Conservation (phyloP, 2,329 filamentous ascomycete species). For the Aspergillus floridensis region DNA sequence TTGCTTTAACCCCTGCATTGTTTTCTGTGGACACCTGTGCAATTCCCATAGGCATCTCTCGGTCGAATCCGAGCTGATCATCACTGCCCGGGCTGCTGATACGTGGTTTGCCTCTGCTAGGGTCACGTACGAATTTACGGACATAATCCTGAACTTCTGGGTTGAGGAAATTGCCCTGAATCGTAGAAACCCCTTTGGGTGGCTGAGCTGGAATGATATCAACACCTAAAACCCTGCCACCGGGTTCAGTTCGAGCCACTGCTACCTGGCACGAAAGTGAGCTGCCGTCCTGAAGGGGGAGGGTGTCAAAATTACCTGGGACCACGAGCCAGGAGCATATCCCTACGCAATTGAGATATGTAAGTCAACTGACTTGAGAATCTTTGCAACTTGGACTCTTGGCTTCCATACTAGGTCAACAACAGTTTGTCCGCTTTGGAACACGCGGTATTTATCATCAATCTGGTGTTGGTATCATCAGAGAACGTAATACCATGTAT, state of each 20-base stretch:
- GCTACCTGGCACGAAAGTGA: constrained; percentile 63
- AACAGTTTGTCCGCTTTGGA: constrained; percentile 76
- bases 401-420: constrained; percentile 69
- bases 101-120: constrained; percentile 56
- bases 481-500: not conserved
- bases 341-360: constrained; percentile 29
- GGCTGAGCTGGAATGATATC: constrained; percentile 92
- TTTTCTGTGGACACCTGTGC: not conserved
- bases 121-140: constrained; percentile 69
- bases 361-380: constrained; percentile 6
- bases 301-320: constrained; percentile 42
- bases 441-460: constrained; percentile 75
- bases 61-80: not conserved
- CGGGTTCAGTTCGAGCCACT: constrained; percentile 69
- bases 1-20: not conserved
- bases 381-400: not conserved
- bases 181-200: constrained; percentile 84
- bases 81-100: constrained; percentile 13
- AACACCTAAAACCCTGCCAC: constrained; percentile 81
- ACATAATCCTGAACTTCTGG: constrained; percentile 71
- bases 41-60: not conserved
- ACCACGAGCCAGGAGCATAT: constrained; percentile 60
- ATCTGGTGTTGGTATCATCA: constrained; percentile 54
- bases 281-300: not conserved
- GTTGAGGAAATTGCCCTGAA: constrained; percentile 90